Conservation (phyloP, 768 basidiomycete species). For the Botryobasidium botryosum region DNA sequence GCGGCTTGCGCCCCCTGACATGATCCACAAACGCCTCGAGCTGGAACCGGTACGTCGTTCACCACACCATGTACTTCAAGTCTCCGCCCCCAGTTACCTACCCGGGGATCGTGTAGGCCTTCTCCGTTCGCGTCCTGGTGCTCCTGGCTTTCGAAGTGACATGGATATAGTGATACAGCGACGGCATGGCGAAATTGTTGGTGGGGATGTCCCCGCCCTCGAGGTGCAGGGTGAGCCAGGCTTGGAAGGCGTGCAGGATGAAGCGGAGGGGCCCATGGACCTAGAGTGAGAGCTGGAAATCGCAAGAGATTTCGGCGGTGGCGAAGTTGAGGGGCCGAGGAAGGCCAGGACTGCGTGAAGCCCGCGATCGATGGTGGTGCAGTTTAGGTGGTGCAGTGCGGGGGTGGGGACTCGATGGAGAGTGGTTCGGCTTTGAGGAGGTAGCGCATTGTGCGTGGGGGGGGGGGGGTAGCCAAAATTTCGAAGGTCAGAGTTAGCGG, state of each 20-base stretch:
- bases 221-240: conserved; percentile 25
- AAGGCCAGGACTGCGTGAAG: conserved; percentile 20
- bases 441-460: conserved; percentile 32
- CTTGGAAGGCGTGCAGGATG: conserved; percentile 26
- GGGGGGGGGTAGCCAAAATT: conserved; percentile 25
- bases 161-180: conserved; percentile 32
- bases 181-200: conserved; percentile 29
- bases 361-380: conserved; percentile 23
- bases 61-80: conserved; percentile 38
- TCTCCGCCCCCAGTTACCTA: conserved; percentile 17
- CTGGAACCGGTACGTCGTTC: conserved; percentile 43
- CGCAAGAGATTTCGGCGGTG: conserved; percentile 20
- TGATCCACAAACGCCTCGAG: conserved; percentile 48
- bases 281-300: conserved; percentile 19
- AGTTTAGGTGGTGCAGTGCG: no score
- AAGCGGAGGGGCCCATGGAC: conserved; percentile 2
- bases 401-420: no score
- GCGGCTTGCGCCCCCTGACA: conserved; percentile 33
- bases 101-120: conserved; percentile 25
- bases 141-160: conserved; percentile 24
- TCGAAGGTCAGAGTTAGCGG: no score
- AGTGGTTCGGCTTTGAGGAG: conserved; percentile 28
- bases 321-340: conserved; percentile 18
- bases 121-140: conserved; percentile 22
- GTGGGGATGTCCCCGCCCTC: conserved; percentile 29